Evolutionary conservation across 202 grass and related monocot genomes (phyloP).

Genomic region (Panicum hallii): DNA sequence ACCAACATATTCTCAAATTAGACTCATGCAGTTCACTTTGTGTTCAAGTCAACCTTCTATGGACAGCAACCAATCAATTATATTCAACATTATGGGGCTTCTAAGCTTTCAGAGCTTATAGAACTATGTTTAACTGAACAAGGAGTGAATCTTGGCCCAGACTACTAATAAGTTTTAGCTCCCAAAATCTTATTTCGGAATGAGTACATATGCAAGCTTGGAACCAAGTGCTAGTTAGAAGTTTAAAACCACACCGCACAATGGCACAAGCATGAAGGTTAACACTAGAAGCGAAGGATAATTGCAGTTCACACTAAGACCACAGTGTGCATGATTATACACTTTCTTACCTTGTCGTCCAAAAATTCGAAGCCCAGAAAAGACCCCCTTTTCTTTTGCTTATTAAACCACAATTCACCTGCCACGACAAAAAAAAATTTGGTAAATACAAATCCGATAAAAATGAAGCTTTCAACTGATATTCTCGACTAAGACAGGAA

Average conservation of each 20-base stretch:
- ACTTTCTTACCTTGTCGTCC: conserved; percentile 69
- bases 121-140: neutral
- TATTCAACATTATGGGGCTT: neutral
- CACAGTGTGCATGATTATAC: conserved; percentile 17
- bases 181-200: neutral
- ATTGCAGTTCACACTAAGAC: neutral
- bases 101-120: neutral
- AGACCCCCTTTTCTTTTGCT: neutral
- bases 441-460: neutral
- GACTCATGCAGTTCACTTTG: neutral
- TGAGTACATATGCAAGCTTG: neutral
- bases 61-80: neutral
- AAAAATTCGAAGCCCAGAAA: neutral
- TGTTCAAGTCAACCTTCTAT: neutral
- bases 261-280: neutral
- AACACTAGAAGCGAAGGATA: neutral
- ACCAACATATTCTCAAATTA: neutral
- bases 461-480: neutral
- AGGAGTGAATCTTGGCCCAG: neutral
- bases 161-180: neutral
- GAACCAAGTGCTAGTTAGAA: neutral
- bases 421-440: neutral
- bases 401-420: conserved; percentile 19
- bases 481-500: neutral
- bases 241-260: neutral